Base-by-base conservation (phyloP, 164 flowering plant species). In the Buxus sempervirens region DNA sequence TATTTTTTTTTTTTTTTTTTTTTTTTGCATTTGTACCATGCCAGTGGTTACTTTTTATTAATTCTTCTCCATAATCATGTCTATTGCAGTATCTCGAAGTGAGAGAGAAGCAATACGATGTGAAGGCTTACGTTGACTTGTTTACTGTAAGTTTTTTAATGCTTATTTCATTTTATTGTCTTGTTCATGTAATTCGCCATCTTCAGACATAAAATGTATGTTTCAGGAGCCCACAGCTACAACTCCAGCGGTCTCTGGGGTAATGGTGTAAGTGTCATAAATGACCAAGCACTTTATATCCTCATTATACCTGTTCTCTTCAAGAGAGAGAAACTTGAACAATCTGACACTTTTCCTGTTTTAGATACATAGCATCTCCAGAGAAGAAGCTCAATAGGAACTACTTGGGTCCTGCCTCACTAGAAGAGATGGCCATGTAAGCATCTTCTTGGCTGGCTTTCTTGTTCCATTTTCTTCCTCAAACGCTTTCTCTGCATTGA, bases 51-150 rank as follows among this genome's bases (percentile, higher is more conserved):
- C 32, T 22, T 69, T 60, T 61, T 64, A 15, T 71, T 70, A 20
- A 57, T 69, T 68, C 28, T 27, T 63, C 22, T 26, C 5, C 49
- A 18, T 58, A 59, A 42, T 75, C 68, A 64, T 65, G 54, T 66
- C 60, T 24, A 24, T 7, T 76, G 75, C 86, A 94, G 98, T 63
- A 91, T 82, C 81, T 91, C 25, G 97, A 91, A 83, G 96, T 94
- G 70, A 87, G 98, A 72, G 98, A 94, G 82, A 90, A 94, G 82
- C 98, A 94, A 72, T 94, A 94, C 73, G 97, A 94, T 74, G 55
- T 78, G 80, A 87, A 94, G 78, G 91, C 77, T 49, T 85, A 82
- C 71, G 38, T 94, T 62, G 96, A 94, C 73, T 81, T 94, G 56
- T 94, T 76, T 76, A 86, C 97, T 19, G 98, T 90, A 81, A 87